Evolutionary conservation across 2,329 filamentous ascomycete genomes (phyloP), one percentile per base, ranked within the genome.

Genomic region (Xylariaceae sp.): DNA sequence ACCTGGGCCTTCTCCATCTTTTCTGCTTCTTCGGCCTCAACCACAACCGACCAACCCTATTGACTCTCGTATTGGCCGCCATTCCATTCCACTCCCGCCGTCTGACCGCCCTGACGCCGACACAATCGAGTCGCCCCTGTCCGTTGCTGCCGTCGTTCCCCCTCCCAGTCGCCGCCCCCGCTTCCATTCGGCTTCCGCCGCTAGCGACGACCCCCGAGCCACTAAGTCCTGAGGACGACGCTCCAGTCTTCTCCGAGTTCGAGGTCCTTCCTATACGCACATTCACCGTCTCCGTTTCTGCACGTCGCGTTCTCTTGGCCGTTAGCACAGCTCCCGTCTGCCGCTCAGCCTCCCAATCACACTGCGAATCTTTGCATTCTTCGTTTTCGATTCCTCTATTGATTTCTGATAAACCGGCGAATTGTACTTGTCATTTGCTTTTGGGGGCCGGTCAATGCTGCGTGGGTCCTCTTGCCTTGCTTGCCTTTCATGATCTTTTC

Each of bases 401-500:
- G 36, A 34, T 13, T 53, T 49, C 37, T 22, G 30, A 45, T 21
- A 19, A 2, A 15, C 43, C 29, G 22, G 19, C n/a, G 9, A 22
- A 15, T 37, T 45, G 29, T 29, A 43, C 22, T 22, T 37, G 39
- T 44, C 49, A 30, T 39, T n/a, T 34, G 32, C 32, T 30, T 29
- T 32, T n/a, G 29, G 29, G 36, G 32, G 21, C 54, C 49, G 29
- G 21, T 52, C 48, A 47, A 63, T 63, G 59, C 53, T 56, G 54
- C 47, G 50, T 59, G 57, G 43, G 50, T 47, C n/a, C 29, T 32
- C 7, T 36, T 51, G 53, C 47, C 30, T 47, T 55, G 42, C 22
- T 30, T 15, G 22, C 47, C 43, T 56, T 62, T 55, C 55, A 61
- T 64, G 63, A 60, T 54, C 52, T 42, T 56, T 58, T 54, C 37